A percentile compares a stretch with the other conserved stretches of the same genome.
Conservation (phyloP, 2,329 filamentous ascomycete species). For the Aspergillus uvarum region DNA sequence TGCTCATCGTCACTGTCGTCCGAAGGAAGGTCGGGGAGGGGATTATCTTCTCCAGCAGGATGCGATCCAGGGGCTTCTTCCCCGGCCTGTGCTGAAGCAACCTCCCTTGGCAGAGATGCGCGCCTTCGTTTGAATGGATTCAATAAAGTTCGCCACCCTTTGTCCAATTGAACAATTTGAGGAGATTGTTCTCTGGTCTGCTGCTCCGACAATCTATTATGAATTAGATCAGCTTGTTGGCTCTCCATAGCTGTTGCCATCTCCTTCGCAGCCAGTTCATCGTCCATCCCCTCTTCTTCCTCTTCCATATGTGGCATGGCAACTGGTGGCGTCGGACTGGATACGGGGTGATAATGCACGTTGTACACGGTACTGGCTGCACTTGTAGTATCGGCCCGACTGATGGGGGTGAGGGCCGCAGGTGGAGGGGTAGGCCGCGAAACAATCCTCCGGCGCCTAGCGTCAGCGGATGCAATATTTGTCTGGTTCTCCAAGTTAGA, state of each 20-base stretch:
- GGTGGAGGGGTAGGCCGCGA: constrained; percentile 46
- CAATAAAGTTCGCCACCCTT: constrained; percentile 51
- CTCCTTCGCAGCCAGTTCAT: constrained; percentile 25
- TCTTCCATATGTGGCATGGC: constrained; percentile 35
- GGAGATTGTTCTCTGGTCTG: constrained; percentile 33
- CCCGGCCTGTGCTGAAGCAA: constrained; percentile 56
- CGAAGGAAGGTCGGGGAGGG: constrained; percentile 34
- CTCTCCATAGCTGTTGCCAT: constrained; percentile 16
- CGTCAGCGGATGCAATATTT: constrained; percentile 12
- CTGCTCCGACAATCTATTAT: constrained; percentile 20
- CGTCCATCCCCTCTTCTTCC: constrained; percentile 29
- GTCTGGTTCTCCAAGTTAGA: constrained; percentile 16
- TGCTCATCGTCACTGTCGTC: constrained; percentile 47
- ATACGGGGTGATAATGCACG: constrained; percentile 59
- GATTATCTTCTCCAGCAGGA: constrained; percentile 17
- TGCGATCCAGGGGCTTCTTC: constrained; percentile 32
- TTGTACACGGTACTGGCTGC: constrained; percentile 65
- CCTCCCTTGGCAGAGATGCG: constrained; percentile 59
- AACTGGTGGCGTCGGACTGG: constrained; percentile 48
- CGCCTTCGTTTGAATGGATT: constrained; percentile 61
- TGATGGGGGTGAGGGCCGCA: constrained; percentile 56
- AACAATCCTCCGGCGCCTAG: constrained; percentile 18
- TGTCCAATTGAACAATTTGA: constrained; percentile 32
- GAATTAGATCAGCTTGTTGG: constrained; percentile 11
- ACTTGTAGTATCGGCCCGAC: constrained; percentile 61